phyloP scores from a whole-genome alignment of 2,329 filamentous ascomycete genomes.

The Alternaria angustiovoidea region DNA sequence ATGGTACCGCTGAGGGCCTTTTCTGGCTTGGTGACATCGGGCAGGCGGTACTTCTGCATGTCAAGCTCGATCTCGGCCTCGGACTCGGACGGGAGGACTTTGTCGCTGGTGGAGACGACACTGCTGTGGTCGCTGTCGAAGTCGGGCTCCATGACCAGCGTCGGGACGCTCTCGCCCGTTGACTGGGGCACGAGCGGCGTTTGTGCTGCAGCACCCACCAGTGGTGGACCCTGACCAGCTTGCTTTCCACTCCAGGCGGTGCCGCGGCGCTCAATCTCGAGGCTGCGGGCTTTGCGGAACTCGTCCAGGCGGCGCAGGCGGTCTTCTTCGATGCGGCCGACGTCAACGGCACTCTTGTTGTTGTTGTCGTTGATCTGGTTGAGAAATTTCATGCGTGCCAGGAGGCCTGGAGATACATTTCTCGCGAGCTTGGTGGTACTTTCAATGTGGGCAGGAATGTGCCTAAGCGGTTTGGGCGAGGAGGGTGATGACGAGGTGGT shows the following conservation, averaged over 20 bases:
- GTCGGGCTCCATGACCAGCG: constrained; percentile 50
- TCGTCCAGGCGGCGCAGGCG: constrained; percentile 75
- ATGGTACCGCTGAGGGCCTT: constrained; percentile 50
- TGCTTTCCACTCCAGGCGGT: constrained; percentile 72
- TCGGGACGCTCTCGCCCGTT: constrained; percentile 49
- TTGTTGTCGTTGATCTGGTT: constrained; percentile 48
- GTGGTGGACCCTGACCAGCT: constrained; percentile 11
- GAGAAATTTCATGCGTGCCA: constrained; percentile 56
- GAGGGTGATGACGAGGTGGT: constrained; percentile 21
- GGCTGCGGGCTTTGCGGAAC: constrained; percentile 65
- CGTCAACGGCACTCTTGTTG: constrained; percentile 41
- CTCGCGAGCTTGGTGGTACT: constrained; percentile 46
- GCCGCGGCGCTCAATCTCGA: constrained; percentile 69
- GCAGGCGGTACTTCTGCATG: constrained; percentile 76
- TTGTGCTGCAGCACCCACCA: neutral
- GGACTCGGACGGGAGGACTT: constrained; percentile 60
- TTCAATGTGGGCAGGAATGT: constrained; percentile 30
- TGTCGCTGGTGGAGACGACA: constrained; percentile 62
- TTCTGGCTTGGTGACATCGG: constrained; percentile 75
- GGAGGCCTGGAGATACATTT: constrained; percentile 54
- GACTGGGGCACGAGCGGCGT: constrained; percentile 42
- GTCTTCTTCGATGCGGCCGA: constrained; percentile 75
- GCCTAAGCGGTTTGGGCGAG: constrained; percentile 20
- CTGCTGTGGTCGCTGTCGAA: constrained; percentile 58
- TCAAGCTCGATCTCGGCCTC: constrained; percentile 61